Conservation (phyloP, 23 red algal genomes). For the Gracilaria gracilis region DNA sequence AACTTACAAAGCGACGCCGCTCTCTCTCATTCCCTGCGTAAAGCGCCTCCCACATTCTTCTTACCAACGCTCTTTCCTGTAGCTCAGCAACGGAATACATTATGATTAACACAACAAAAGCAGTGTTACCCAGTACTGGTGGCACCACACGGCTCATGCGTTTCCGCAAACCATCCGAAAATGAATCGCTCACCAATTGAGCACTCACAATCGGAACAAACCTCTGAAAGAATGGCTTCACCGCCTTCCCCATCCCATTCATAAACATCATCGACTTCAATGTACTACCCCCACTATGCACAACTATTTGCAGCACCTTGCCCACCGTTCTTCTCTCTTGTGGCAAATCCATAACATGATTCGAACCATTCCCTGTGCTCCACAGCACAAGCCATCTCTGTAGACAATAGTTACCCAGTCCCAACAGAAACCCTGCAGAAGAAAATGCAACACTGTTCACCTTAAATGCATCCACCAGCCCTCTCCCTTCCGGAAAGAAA, state of each 20-base stretch:
- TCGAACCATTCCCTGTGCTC: not conserved
- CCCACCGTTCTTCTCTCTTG: not conserved
- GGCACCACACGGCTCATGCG: slow-evolving; percentile 1
- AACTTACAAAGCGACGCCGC: slow-evolving; percentile 3
- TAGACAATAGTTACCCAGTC: slow-evolving; percentile 1
- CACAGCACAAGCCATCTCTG: slow-evolving; percentile 3
- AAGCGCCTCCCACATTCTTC: not conserved
- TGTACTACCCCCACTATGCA: not conserved
- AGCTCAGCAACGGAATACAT: slow-evolving; percentile 1
- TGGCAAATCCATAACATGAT: slow-evolving; percentile 1
- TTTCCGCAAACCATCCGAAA: slow-evolving; percentile 4
- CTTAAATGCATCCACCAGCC: not conserved
- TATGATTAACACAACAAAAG: slow-evolving; percentile 6
- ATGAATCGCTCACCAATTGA: slow-evolving; percentile 4
- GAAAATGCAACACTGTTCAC: not conserved
- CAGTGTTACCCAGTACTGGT: not conserved
- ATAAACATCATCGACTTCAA: slow-evolving; percentile 5
- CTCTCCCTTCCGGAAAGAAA: not conserved
- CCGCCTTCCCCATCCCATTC: slow-evolving; percentile 2
- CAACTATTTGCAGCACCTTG: slow-evolving; percentile 1
- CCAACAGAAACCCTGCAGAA: slow-evolving; percentile 3
- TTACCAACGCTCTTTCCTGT: slow-evolving; percentile 1
- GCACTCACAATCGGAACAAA: slow-evolving; percentile 1
- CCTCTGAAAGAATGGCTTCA: slow-evolving; percentile 4
- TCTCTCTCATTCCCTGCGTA: slow-evolving; percentile 3